Conservation (phyloP, 1,284 basidiomycete genomes). For the Puccinia triticina region DNA sequence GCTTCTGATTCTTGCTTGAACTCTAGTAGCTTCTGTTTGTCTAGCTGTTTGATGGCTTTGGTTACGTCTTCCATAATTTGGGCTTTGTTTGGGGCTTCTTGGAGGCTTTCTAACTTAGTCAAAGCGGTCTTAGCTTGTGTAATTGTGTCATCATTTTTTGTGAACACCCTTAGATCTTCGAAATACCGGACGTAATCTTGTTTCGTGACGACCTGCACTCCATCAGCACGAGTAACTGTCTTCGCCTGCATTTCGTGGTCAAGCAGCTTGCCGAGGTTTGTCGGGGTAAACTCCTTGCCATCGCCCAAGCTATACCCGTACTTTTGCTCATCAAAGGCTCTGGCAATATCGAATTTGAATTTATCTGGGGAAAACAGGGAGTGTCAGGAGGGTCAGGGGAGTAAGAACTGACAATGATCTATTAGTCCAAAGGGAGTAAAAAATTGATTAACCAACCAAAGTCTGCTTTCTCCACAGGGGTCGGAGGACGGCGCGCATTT, state of each 20-base stretch:
- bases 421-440: background rate
- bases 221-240: background rate
- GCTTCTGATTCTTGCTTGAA: background rate
- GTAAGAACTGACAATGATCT: background rate
- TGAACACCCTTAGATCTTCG: background rate
- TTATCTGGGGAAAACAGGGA: background rate
- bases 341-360: background rate
- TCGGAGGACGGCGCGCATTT: background rate
- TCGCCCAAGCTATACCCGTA: background rate
- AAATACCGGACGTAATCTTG: background rate
- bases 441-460: background rate
- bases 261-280: background rate
- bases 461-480: background rate
- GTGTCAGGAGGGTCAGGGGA: background rate
- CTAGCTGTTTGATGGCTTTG: too few species aligned
- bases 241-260: background rate
- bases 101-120: too few species aligned
- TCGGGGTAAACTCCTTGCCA: background rate
- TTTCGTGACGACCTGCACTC: background rate
- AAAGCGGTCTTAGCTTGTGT: background rate
- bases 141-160: background rate
- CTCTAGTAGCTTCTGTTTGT: too few species aligned
- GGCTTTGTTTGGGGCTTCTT: too few species aligned
- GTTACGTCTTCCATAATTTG: too few species aligned
- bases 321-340: background rate